Percentiles rank a stretch among this genome's conserved stretches.
phyloP scores from a whole-genome alignment of 2,329 filamentous ascomycete genomes.

The Hortaea sp. region DNA sequence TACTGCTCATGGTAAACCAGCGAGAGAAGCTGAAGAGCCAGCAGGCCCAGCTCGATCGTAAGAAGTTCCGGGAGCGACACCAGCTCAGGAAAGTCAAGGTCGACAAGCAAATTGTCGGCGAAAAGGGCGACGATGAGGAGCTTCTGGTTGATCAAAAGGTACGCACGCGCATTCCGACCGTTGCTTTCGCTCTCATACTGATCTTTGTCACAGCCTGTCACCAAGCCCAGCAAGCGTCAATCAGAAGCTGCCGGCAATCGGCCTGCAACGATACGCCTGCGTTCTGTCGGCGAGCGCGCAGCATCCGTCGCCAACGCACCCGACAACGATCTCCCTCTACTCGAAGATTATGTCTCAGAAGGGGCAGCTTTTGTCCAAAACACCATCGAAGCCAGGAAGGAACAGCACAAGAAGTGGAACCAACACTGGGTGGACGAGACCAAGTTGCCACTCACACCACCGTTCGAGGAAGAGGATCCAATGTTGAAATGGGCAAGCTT shows the following conservation, averaged over 20 bases:
- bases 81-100: slow-evolving; percentile 82
- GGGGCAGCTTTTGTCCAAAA: slow-evolving; percentile 70
- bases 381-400: slow-evolving; percentile 77
- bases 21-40: slow-evolving; percentile 74
- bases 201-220: slow-evolving; percentile 23
- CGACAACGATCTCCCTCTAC: slow-evolving; percentile 67
- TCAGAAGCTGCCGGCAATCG: slow-evolving; percentile 53
- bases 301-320: slow-evolving; percentile 38
- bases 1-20: slow-evolving; percentile 67
- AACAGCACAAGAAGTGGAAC: slow-evolving; percentile 88
- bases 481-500: slow-evolving; percentile 19
- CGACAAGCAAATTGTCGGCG: slow-evolving; percentile 66
- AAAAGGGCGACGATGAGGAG: slow-evolving; percentile 88
- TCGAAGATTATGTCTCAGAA: slow-evolving; percentile 69
- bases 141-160: slow-evolving; percentile 84
- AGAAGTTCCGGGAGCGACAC: slow-evolving; percentile 72
- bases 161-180: slow-evolving; percentile 24
- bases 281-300: slow-evolving; percentile 49
- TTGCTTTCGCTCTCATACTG: slow-evolving; percentile 9
- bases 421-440: slow-evolving; percentile 81
- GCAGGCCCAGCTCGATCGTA: slow-evolving; percentile 61
- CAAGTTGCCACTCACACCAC: slow-evolving; percentile 70
- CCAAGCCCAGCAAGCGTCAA: slow-evolving; percentile 44
- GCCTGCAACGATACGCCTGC: slow-evolving; percentile 41
- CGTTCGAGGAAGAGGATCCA: slow-evolving; percentile 43